Percentiles rank a stretch among this genome's conserved stretches.
phyloP scores from a whole-genome alignment of 2,329 filamentous ascomycete genomes.

The Xylariaceae sp. region DNA sequence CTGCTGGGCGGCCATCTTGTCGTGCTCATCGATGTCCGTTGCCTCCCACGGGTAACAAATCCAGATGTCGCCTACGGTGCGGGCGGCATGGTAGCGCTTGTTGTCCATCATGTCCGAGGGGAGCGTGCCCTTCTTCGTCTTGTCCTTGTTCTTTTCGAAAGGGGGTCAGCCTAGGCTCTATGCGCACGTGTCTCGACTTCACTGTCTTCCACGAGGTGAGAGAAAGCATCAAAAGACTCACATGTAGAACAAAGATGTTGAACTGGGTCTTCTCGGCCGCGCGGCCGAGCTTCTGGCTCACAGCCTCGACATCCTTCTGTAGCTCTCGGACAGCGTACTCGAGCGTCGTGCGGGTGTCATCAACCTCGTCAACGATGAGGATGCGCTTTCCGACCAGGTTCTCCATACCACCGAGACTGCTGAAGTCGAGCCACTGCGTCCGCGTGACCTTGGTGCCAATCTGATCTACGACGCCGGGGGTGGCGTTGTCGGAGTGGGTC shows the following conservation, averaged over 20 bases:
- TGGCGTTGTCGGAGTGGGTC: slow-evolving; percentile 47
- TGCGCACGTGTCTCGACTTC: background rate
- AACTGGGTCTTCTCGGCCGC: slow-evolving; percentile 76
- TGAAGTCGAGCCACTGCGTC: slow-evolving; percentile 96
- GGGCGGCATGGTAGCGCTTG: slow-evolving; percentile 75
- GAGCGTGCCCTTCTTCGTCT: slow-evolving; percentile 85
- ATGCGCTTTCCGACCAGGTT: slow-evolving; percentile 80
- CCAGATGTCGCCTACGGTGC: slow-evolving; percentile 91
- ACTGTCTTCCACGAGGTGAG: background rate
- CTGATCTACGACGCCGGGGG: slow-evolving; percentile 59
- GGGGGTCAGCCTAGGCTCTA: background rate
- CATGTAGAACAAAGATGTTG: slow-evolving; percentile 91
- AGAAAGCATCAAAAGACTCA: slow-evolving; percentile 41
- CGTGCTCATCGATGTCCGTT: slow-evolving; percentile 88
- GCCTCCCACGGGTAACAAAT: slow-evolving; percentile 99
- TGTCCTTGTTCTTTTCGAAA: slow-evolving; percentile 79
- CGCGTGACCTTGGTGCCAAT: slow-evolving; percentile 92
- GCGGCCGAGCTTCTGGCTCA: slow-evolving; percentile 67
- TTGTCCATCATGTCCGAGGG: slow-evolving; percentile 72
- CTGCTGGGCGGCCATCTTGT: slow-evolving; percentile 58
- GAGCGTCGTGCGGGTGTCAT: slow-evolving; percentile 75
- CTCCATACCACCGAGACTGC: slow-evolving; percentile 61
- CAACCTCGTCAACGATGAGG: slow-evolving; percentile 81
- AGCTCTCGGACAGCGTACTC: slow-evolving; percentile 77
- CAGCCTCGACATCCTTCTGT: slow-evolving; percentile 83